Percentiles rank a stretch among this genome's conserved stretches.
Conservation (phyloP, 768 basidiomycete genomes). For the Mycena galericulata region DNA sequence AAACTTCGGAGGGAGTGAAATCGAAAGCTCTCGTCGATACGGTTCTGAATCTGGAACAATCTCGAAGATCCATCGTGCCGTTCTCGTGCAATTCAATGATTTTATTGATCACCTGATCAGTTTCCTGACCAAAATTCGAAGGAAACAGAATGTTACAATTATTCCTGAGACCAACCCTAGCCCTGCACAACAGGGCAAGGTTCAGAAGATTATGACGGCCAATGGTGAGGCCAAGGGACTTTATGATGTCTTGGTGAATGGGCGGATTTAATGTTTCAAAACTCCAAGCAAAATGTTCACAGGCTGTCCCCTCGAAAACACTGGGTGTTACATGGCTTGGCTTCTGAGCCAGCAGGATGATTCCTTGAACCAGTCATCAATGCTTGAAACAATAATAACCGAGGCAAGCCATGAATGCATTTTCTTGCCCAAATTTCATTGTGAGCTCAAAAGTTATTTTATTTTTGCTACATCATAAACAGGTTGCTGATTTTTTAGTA, state of each 20-base stretch:
- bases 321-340: no score
- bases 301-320: background rate
- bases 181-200: constrained; percentile 24
- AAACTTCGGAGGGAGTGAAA: background rate
- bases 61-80: background rate
- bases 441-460: no score
- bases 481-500: no score
- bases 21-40: background rate
- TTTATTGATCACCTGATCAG: background rate
- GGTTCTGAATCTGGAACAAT: background rate
- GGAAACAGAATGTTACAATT: no score
- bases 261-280: constrained; percentile 9
- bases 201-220: constrained; percentile 31
- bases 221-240: constrained; percentile 6
- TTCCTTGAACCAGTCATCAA: no score
- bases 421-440: no score
- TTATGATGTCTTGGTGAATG: constrained; percentile 1
- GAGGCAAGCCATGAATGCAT: no score
- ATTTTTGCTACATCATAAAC: no score
- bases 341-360: no score
- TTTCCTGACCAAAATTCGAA: background rate
- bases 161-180: no score
- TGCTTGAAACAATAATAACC: no score
- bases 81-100: background rate
- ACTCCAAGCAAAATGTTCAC: background rate